Evolutionary conservation across 1,284 basidiomycete genomes (phyloP), one percentile per base, ranked within the genome.

Genomic region (Rhodotorula sp.): DNA sequence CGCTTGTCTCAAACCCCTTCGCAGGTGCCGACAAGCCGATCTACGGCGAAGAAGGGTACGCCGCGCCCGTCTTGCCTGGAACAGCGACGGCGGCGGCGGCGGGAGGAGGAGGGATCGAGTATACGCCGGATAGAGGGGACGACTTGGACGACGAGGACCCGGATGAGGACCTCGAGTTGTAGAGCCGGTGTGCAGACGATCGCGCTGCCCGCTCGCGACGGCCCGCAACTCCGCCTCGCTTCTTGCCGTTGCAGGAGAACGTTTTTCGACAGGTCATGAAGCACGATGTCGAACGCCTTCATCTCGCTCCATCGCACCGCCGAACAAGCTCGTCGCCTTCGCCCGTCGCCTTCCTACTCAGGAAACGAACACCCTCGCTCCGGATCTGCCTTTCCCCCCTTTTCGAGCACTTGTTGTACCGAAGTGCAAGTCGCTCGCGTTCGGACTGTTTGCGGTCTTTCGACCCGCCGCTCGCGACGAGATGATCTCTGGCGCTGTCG

Each of bases 141-240:
- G 91, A 93, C 75, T 85, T 92, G 59, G 91, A 93, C 76, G 91
- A 92, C 65, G 91, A 93, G 64, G 91, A 93, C 81, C 91, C 91
- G 28, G 91, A 93, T 76, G 91, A 92, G 77, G 91, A 93, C 79
- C 80, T 93, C 67, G 89, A 93, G 78, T 87, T 92, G 67, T 92
- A 62, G 69, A 26, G 30, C 18, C n/a, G n/a, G n/a, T n/a, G n/a
- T n/a, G n/a, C n/a, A n/a, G n/a, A n/a, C n/a, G n/a, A n/a, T n/a
- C n/a, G n/a, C n/a, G n/a, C n/a, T n/a, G n/a, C n/a, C n/a, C 34
- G 34, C 34, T 10, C 34, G 34, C 34, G 34, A 10, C 34, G 44
- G 4, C 8, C 24, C 18, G 51, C 26, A 16, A 48, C 20, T 51
- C 50, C 11, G n/a, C 20, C 47, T 48, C 20, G 47, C n/a, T n/a